phyloP scores from a whole-genome alignment of 75 land plant species.

The Azolla pinnata region DNA sequence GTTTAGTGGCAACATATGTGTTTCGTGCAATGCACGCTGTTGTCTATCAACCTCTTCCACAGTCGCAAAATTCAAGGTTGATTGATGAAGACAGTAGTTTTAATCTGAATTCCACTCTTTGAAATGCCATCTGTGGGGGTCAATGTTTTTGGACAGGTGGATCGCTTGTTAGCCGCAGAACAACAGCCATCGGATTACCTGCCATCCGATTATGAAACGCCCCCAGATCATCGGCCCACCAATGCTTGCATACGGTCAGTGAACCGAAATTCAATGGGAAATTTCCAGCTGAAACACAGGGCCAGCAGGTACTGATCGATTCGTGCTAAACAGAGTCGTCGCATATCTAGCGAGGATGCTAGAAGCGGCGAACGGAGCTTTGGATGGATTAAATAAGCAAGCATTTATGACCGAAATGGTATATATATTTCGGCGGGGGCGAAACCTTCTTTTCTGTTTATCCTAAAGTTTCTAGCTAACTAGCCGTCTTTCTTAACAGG shows the following conservation, averaged over 20 bases:
- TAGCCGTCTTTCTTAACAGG: slow-evolving; percentile 33
- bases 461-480: not conserved
- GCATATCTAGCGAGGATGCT: slow-evolving; percentile 89
- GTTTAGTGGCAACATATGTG: too few species aligned
- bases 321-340: slow-evolving; percentile 53
- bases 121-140: too few species aligned
- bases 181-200: slow-evolving; percentile 82
- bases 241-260: slow-evolving; percentile 84
- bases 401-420: slow-evolving; percentile 97
- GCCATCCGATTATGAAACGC: slow-evolving; percentile 81
- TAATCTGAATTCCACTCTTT: too few species aligned
- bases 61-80: too few species aligned
- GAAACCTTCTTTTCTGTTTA: not conserved
- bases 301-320: too few species aligned
- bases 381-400: slow-evolving; percentile 95
- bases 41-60: too few species aligned
- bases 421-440: not conserved
- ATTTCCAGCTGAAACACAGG: too few species aligned
- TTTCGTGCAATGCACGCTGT: too few species aligned
- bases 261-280: not conserved
- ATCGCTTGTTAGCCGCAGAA: slow-evolving; percentile 71
- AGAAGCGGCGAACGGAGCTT: slow-evolving; percentile 73
- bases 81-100: too few species aligned
- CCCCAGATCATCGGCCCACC: slow-evolving; percentile 95
- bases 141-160: slow-evolving; percentile 79